Base-by-base conservation (phyloP, 2,329 filamentous ascomycete genomes). In the Exophiala oligosperma region DNA sequence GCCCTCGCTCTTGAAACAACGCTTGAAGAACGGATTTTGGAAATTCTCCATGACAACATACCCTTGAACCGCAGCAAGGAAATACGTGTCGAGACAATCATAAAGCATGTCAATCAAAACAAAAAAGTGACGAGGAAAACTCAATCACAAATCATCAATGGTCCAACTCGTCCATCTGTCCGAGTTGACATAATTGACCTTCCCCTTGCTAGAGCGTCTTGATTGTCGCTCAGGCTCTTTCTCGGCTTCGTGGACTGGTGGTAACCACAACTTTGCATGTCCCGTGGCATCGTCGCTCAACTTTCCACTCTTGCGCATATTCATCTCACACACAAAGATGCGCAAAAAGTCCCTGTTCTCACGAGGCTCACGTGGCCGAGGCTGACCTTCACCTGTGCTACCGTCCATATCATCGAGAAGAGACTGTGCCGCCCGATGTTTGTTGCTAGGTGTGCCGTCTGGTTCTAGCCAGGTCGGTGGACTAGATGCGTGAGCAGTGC, bases 311-410 rank as follows among this genome's bases (percentile, higher is more conserved):
- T 84, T 79, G 38, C 84, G 79, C 84, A 87, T 87, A 69, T 87
- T 86, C 84, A 87, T 86, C 71, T 87, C 84, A 49, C 87, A 75
- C 9, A 87, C 84, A 14, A 86, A 83, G 63, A 87, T 80, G 37
- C 84, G 80, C 48, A 87, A 71, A 68, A 87, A 87, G 66, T 87
- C 80, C 63, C 80, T 77, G 69, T 87, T 87, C 67, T 87, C 84
- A 51, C 84, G 76, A 28, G 82, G 81, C 66, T 87, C 84, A n/a
- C 84, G 78, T 64, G 83, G 83, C 9, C 83, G 80, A 2, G 79
- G 76, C 28, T 63, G 60, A 23, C 64, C 59, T 54, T 60, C 56
- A 23, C 51, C 60, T 7, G 54, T 53, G n/a, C 41, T 48, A 26
- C 59, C 50, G 12, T 57, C 52, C 14, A 48, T 26, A 11, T 52